A percentile compares a stretch with the other conserved stretches of the same genome.
phyloP scores from a whole-genome alignment of 495 filamentous ascomycete species.

The Penicillium cinerascens region DNA sequence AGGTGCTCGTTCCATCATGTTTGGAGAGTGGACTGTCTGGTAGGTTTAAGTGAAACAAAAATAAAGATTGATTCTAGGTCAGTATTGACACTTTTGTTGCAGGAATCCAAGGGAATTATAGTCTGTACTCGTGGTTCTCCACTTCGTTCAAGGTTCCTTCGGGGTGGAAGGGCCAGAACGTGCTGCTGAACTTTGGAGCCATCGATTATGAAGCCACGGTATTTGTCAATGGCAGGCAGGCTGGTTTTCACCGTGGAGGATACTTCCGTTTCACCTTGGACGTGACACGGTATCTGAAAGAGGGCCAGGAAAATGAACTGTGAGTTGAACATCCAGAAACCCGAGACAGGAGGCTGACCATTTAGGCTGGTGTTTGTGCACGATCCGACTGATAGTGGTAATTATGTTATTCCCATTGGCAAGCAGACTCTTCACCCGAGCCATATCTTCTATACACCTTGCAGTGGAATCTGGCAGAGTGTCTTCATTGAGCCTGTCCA shows the following conservation, averaged over 20 bases:
- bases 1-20: conserved; percentile 62
- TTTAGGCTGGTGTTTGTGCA: conserved; percentile 57
- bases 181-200: conserved; percentile 65
- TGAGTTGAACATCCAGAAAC: conserved; percentile 19
- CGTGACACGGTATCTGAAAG: conserved; percentile 46
- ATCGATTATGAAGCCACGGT: conserved; percentile 67
- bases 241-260: conserved; percentile 55
- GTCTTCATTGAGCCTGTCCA: conserved; percentile 65
- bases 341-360: conserved; percentile 1
- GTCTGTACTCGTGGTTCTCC: conserved; percentile 58
- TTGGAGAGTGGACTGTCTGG: conserved; percentile 56
- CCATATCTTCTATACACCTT: conserved; percentile 69
- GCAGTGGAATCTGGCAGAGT: conserved; percentile 67
- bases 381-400: conserved; percentile 58
- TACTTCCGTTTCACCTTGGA: conserved; percentile 62
- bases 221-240: conserved; percentile 56
- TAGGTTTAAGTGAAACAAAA: conserved; percentile 16
- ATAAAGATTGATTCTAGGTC: not conserved
- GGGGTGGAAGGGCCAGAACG: conserved; percentile 39
- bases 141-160: conserved; percentile 53
- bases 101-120: conserved; percentile 49
- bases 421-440: conserved; percentile 57
- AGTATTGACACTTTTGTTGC: conserved; percentile 16
- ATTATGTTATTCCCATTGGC: conserved; percentile 57
- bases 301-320: conserved; percentile 49